Conservation (phyloP, 2,329 filamentous ascomycete genomes). For the Sclerotinia borealis region DNA sequence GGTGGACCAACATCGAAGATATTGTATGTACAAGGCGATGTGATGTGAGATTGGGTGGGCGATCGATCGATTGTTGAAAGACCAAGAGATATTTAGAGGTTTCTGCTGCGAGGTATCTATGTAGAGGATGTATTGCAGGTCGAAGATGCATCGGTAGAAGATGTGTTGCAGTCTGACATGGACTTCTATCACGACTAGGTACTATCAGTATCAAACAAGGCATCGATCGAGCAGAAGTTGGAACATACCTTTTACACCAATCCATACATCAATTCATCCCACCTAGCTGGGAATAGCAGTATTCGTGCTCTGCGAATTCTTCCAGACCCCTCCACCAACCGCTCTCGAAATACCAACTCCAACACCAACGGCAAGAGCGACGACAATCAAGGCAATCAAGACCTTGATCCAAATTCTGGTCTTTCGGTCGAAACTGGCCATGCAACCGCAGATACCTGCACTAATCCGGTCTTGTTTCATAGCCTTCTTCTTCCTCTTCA, state of each 20-base stretch:
- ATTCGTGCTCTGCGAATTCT: slow-evolving; percentile 30
- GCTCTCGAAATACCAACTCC: slow-evolving; percentile 58
- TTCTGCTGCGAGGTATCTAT: not conserved
- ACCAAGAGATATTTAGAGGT: not conserved
- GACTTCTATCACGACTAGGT: not conserved
- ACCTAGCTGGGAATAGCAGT: slow-evolving; percentile 3
- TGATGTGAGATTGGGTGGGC: not conserved
- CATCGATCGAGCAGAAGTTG: not conserved
- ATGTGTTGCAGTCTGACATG: not conserved
- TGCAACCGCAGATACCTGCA: slow-evolving; percentile 44
- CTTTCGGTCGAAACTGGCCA: slow-evolving; percentile 48
- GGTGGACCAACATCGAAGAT: not conserved
- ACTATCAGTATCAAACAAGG: not conserved
- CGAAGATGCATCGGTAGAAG: not conserved
- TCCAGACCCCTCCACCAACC: slow-evolving; percentile 54
- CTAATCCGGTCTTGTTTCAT: slow-evolving; percentile 52
- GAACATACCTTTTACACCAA: slow-evolving; percentile 1
- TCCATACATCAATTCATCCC: not conserved
- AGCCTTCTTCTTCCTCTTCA: slow-evolving; percentile 53
- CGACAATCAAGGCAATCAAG: slow-evolving; percentile 44
- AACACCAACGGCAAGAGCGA: slow-evolving; percentile 49
- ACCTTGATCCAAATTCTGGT: slow-evolving; percentile 51
- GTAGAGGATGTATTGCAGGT: not conserved
- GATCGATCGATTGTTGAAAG: not conserved
- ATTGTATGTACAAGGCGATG: slow-evolving; percentile 6